Conservation (phyloP, 345 rosid genomes). For the Syzygium oleosum region DNA sequence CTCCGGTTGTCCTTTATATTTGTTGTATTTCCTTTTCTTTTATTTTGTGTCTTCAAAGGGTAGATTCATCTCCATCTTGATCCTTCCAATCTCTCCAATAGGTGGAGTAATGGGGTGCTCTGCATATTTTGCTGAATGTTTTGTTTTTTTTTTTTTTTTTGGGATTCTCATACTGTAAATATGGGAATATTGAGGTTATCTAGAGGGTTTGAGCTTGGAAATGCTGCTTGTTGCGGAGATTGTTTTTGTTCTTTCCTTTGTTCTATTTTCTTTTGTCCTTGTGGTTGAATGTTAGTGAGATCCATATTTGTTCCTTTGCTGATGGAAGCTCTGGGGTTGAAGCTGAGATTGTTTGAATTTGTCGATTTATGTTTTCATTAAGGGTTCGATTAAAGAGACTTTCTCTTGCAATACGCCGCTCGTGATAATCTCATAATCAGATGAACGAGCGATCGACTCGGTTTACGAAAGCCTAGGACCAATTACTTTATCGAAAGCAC, state of each 20-base stretch:
- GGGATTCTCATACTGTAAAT: constrained; percentile 49
- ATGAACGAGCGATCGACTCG: background rate
- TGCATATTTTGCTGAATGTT: constrained; percentile 26
- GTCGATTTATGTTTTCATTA: background rate
- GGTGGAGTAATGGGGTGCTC: constrained; percentile 5
- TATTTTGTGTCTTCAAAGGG: background rate
- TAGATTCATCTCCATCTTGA: constrained; percentile 1
- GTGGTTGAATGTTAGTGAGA: background rate
- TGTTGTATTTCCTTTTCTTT: background rate
- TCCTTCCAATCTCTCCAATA: constrained; percentile 14
- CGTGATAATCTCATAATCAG: background rate
- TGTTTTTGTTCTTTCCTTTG: background rate
- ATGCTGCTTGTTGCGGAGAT: background rate
- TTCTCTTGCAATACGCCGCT: background rate
- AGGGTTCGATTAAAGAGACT: background rate
- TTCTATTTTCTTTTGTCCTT: background rate
- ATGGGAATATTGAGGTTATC: constrained; percentile 33
- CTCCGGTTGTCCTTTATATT: background rate
- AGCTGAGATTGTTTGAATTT: background rate
- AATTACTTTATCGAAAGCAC: too few species aligned
- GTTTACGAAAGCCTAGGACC: background rate
- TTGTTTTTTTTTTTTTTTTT: background rate
- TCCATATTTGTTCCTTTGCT: background rate
- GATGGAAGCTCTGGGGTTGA: background rate
- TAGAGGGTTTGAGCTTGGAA: constrained; percentile 32